Evolutionary conservation across 805 yeast species (phyloP).

Genomic region (Saccharomycopsis microspora): DNA sequence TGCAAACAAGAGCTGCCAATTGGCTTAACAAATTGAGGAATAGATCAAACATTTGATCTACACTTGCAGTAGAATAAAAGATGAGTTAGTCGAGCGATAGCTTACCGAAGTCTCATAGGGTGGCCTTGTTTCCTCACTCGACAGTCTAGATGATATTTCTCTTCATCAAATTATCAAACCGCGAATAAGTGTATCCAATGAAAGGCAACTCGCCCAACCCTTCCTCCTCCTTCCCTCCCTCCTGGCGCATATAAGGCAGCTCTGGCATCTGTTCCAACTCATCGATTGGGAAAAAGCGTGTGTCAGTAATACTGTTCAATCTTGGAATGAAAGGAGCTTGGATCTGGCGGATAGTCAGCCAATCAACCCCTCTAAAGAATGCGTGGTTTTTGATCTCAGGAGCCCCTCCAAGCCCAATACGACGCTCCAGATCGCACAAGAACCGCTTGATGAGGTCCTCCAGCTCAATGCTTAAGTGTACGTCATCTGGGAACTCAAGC

Average conservation of each 20-base stretch:
- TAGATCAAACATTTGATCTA: no score
- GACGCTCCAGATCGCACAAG: slow-evolving; percentile 64
- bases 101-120: no score
- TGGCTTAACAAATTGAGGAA: no score
- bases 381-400: slow-evolving; percentile 85
- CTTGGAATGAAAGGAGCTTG: slow-evolving; percentile 93
- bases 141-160: slow-evolving; percentile 22
- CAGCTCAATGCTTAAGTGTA: slow-evolving; percentile 78
- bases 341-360: slow-evolving; percentile 80
- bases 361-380: slow-evolving; percentile 90
- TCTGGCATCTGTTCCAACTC: slow-evolving; percentile 90
- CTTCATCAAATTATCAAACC: slow-evolving; percentile 85
- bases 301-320: slow-evolving; percentile 84
- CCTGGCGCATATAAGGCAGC: neutral
- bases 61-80: no score
- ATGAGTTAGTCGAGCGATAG: no score
- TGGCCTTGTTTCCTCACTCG: no score
- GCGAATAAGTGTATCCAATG: slow-evolving; percentile 91
- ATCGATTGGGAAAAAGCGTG: slow-evolving; percentile 96
- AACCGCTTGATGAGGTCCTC: slow-evolving; percentile 76
- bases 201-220: slow-evolving; percentile 63
- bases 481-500: slow-evolving; percentile 80
- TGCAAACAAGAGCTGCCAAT: no score
- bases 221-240: slow-evolving; percentile 8
- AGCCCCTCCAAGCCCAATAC: slow-evolving; percentile 89